phyloP scores from a whole-genome alignment of 2,329 filamentous ascomycete species.

The Colletotrichum tropicale region DNA sequence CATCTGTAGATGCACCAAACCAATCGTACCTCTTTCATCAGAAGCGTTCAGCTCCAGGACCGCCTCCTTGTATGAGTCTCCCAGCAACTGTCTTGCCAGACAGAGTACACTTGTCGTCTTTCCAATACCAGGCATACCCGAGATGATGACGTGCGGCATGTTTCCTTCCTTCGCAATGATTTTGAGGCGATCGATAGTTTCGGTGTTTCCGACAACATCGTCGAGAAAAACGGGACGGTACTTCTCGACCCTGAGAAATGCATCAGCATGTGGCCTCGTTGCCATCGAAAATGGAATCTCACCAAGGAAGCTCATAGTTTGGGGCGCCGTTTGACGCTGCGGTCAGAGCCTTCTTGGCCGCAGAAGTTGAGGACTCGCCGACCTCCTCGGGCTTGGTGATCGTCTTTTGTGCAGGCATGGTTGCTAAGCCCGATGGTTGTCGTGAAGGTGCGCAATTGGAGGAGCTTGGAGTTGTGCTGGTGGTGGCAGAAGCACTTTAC shows the following conservation, averaged over 20 bases:
- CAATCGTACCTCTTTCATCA: constrained; percentile 79
- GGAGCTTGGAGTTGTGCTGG: neutral
- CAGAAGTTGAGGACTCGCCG: constrained; percentile 67
- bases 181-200: constrained; percentile 95
- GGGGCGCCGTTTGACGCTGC: constrained; percentile 53
- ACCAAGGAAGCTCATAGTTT: constrained; percentile 83
- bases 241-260: constrained; percentile 84
- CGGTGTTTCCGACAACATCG: constrained; percentile 96
- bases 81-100: constrained; percentile 87
- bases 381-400: constrained; percentile 52
- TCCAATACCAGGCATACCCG: constrained; percentile 98
- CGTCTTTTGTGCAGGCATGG: constrained; percentile 44
- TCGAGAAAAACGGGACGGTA: constrained; percentile 94
- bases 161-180: constrained; percentile 99
- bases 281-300: constrained; percentile 23
- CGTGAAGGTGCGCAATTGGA: neutral
- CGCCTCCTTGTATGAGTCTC: constrained; percentile 95
- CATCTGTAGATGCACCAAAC: constrained; percentile 27
- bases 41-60: constrained; percentile 96
- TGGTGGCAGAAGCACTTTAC: constrained; percentile 16
- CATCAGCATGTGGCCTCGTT: constrained; percentile 18
- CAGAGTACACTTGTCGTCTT: constrained; percentile 97
- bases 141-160: constrained; percentile 99
- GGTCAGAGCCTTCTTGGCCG: constrained; percentile 60
- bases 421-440: neutral